Conservation (phyloP, 2,329 filamentous ascomycete species). For the Karstenula rhodostoma region DNA sequence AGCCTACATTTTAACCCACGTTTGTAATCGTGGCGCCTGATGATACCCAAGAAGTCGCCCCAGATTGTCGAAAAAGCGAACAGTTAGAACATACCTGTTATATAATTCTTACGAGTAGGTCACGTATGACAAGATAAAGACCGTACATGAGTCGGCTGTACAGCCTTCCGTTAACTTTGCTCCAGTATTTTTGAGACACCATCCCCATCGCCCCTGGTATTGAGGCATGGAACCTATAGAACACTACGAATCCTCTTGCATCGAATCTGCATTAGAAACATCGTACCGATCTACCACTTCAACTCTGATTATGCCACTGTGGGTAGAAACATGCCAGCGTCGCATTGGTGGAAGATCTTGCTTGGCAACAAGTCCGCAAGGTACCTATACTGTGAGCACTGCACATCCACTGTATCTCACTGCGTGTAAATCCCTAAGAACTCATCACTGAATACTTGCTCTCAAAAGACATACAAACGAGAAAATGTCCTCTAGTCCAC, state of each 20-base stretch:
- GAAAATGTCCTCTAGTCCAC: neutral
- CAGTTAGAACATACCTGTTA: no score
- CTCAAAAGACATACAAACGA: constrained; percentile 6
- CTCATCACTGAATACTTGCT: neutral
- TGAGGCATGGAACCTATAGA: neutral
- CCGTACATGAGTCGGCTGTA: no score
- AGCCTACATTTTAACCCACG: no score
- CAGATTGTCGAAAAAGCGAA: no score
- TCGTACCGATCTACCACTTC: neutral
- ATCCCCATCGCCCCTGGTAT: no score
- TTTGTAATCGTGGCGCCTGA: no score
- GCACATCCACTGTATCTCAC: neutral
- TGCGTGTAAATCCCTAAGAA: neutral
- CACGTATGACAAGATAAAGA: no score
- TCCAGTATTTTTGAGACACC: no score
- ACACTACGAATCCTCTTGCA: neutral
- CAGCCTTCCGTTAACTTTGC: no score
- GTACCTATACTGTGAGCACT: neutral
- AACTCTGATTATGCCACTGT: neutral
- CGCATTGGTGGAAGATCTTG: constrained; percentile 9
- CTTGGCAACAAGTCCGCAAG: neutral
- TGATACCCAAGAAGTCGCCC: no score
- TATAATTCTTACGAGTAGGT: no score
- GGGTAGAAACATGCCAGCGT: neutral
- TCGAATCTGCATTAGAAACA: neutral